Evolutionary conservation across 2,329 filamentous ascomycete species (phyloP), one percentile per base, ranked within the genome.

Genomic region (Colletotrichum chrysophilum): DNA sequence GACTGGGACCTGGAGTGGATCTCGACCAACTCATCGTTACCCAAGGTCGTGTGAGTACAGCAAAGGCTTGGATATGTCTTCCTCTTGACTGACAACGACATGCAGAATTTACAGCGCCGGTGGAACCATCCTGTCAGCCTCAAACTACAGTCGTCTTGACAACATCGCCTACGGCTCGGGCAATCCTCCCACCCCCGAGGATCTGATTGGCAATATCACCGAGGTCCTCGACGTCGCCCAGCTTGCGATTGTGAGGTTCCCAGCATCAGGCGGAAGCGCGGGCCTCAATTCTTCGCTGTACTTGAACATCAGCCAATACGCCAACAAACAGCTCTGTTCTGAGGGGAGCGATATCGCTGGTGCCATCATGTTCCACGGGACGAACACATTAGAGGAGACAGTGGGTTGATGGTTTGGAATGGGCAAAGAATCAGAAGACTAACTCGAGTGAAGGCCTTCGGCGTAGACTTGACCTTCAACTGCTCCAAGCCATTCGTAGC

Each of bases 341-440:
- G 60, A 79, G 28, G 78, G 69, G 21, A 83, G 81, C 3, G 82
- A 85, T 52, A 80, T 82, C 64, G 79, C 71, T 24, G 82, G 79
- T 21, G 83, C 79, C 10, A 76, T 82, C 75, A 81, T 82, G 80
- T 79, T 82, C 34, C 82, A 84, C 77, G 90, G 90, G n/a, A 92
- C 90, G 4, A 90, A 92, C 77, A 90, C 88, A 0, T 82, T 92
- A 5, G 90, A 91, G 78, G 90, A 91, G 79, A 90, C 89, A 1
- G 82, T 79, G 26, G 68, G 76, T 65, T 52, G 2, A 21, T 21
- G 6, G 13, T 14, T 0, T 5, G 32, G 30, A 36, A 5, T 32
- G 10, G 30, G 7, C 14, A 2, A 21, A n/a, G 24, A n/a, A 58
- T 26, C 24, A 48, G 5, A 7, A 48, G 67, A 30, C 26, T 52